A percentile compares a stretch with the other conserved stretches of the same genome.
Conservation (phyloP, 768 basidiomycete species). For the Strobilomyces dryophilus region DNA sequence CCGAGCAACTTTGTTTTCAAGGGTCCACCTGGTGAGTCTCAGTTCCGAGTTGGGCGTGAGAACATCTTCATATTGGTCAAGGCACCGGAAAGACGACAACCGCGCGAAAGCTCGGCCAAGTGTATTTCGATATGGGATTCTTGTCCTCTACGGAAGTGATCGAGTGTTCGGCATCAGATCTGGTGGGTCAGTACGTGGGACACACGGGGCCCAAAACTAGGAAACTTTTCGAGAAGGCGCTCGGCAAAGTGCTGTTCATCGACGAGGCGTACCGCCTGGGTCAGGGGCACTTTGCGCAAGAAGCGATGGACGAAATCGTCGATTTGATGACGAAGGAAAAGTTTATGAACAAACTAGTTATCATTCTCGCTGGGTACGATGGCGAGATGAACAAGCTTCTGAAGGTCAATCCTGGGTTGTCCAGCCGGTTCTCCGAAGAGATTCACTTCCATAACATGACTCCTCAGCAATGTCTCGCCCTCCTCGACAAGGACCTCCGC, state of each 20-base stretch:
- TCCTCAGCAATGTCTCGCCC: constrained; percentile 43
- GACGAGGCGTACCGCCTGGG: constrained; percentile 68
- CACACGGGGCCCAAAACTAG: constrained; percentile 68
- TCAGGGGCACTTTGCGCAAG: constrained; percentile 61
- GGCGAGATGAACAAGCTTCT: constrained; percentile 61
- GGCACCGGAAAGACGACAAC: constrained; percentile 65
- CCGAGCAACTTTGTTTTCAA: constrained; percentile 69
- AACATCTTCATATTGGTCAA: constrained; percentile 16
- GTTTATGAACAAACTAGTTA: constrained; percentile 56
- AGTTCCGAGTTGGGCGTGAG: too few relatives aligned
- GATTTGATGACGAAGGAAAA: constrained; percentile 54
- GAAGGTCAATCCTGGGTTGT: constrained; percentile 54
- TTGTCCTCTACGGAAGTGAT: constrained; percentile 48
- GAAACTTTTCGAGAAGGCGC: constrained; percentile 56
- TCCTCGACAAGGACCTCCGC: constrained; percentile 45
- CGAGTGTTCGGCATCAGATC: constrained; percentile 67
- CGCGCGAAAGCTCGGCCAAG: constrained; percentile 58
- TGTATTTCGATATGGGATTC: constrained; percentile 63
- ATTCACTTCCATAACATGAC: constrained; percentile 51
- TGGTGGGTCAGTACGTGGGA: constrained; percentile 67
- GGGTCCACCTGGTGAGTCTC: constrained; percentile 57
- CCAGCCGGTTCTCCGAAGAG: constrained; percentile 65
- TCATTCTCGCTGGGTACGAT: constrained; percentile 70
- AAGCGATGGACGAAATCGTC: constrained; percentile 71
- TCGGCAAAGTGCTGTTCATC: constrained; percentile 65